Conservation (phyloP, 73 alveolate species). For the Paramecium sonneborni region DNA sequence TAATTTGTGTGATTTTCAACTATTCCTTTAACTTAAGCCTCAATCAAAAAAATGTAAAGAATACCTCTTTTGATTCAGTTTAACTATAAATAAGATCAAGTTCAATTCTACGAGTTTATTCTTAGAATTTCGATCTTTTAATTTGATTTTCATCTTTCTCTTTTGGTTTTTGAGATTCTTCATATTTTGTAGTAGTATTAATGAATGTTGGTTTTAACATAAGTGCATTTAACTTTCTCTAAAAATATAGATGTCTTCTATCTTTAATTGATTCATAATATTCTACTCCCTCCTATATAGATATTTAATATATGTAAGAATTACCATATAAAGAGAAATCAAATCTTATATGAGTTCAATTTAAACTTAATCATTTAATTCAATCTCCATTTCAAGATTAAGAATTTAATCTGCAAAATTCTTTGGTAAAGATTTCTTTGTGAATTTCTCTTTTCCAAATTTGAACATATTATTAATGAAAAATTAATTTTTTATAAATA, state of each 20-base stretch:
- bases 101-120: background rate
- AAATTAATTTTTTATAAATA: background rate
- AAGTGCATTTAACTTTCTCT: conserved; percentile 33
- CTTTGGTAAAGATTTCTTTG: conserved; percentile 3
- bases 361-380: background rate
- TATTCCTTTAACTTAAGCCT: conserved; percentile 43
- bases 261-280: conserved; percentile 67
- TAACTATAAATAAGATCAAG: background rate
- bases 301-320: background rate
- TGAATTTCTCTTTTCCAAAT: conserved; percentile 17
- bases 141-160: background rate
- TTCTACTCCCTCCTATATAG: conserved; percentile 61
- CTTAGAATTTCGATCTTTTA: conserved; percentile 17
- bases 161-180: background rate
- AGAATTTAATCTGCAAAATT: conserved; percentile 3
- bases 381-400: conserved; percentile 40
- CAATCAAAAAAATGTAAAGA: background rate
- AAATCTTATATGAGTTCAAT: conserved; percentile 6
- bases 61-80: conserved; percentile 50
- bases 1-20: conserved; percentile 20
- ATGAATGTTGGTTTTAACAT: conserved; percentile 61
- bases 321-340: conserved; percentile 33
- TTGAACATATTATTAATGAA: conserved; percentile 11
- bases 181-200: conserved; percentile 2
- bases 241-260: conserved; percentile 48